Evolutionary conservation across 192 early-diverging fungal genomes (phyloP), one percentile per base, ranked within the genome.

Genomic region (Linnemannia zychae): DNA sequence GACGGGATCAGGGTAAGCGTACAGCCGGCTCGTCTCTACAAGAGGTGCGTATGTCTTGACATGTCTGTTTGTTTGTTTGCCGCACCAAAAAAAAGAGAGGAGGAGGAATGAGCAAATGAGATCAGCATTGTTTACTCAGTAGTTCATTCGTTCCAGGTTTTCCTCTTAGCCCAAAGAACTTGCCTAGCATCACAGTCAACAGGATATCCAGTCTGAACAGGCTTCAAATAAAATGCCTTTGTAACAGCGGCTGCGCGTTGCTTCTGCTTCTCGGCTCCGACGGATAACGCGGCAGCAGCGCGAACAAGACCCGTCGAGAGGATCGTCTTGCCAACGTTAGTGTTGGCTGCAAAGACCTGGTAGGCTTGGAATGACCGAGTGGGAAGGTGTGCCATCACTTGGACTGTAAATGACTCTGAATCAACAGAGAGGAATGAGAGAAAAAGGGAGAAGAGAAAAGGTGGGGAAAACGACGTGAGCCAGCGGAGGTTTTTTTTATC

Each of bases 191-290:
- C 96, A 49, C 91, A 92, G 85, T 96, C 95, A 9, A 83, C 85
- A 12, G 96, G 95, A 86, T 90, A 97, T 0, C 95, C 96, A 15
- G 96, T 97, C 87, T 97, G 96, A 4, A 97, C 91, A 0, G 96
- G 96, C 67, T 97, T 97, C 36, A 96, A 46, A 80, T 96, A 96
- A 72, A 91, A 90, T 15, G 94, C 91, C 65, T 89, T 89, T 7
- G 82, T 77, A 7, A 24, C 57, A 28, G 57, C 57, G 24, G 40
- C 40, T 6, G 40, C 40, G 40, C 40, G 40, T 44, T 24, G 57
- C 33, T 74, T 72, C 38, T 84, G 88, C 24, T 85, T 82, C 5
- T 86, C 75, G 3, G 81, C 88, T 17, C 89, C 79, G 24, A 87
- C 48, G 3, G 67, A 76, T 3, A 85, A 47, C 22, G 79, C 72